Percentiles rank a stretch among this genome's conserved stretches.
phyloP scores from a whole-genome alignment of 2,329 filamentous ascomycete species.

The Phyllosticta paracitricarpa region DNA sequence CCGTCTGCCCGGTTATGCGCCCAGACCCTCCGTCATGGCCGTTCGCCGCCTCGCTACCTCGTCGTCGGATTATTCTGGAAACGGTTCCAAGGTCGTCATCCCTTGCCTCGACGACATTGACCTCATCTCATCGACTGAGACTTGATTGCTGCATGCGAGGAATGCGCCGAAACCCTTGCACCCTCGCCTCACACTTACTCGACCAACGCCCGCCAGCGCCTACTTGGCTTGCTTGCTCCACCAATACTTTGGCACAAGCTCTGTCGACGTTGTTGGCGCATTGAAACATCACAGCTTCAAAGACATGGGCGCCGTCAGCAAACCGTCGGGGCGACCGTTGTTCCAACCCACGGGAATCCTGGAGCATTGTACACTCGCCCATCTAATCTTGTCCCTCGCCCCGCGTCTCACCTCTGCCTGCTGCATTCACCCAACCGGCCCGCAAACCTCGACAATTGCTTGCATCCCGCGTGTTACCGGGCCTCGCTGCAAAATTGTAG shows the following conservation, averaged over 20 bases:
- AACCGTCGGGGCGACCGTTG: constrained; percentile 10
- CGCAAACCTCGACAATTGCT: background rate
- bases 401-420: constrained; percentile 2
- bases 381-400: constrained; percentile 4
- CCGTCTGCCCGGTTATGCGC: background rate
- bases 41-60: background rate
- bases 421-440: constrained; percentile 5
- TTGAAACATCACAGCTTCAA: background rate
- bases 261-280: background rate
- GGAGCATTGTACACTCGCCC: background rate
- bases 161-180: background rate
- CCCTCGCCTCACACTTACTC: background rate
- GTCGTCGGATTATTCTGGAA: background rate
- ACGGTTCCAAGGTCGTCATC: background rate
- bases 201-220: background rate
- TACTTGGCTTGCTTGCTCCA: background rate
- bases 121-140: background rate
- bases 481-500: background rate
- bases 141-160: background rate
- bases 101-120: background rate
- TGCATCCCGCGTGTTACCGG: constrained; percentile 9
- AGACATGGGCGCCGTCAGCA: background rate
- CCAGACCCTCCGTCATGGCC: background rate
- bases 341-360: constrained; percentile 9
- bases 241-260: background rate